A percentile compares a stretch with the other conserved stretches of the same genome.
phyloP scores from a whole-genome alignment of 2,329 filamentous ascomycete genomes.

The Diaporthe sp. region DNA sequence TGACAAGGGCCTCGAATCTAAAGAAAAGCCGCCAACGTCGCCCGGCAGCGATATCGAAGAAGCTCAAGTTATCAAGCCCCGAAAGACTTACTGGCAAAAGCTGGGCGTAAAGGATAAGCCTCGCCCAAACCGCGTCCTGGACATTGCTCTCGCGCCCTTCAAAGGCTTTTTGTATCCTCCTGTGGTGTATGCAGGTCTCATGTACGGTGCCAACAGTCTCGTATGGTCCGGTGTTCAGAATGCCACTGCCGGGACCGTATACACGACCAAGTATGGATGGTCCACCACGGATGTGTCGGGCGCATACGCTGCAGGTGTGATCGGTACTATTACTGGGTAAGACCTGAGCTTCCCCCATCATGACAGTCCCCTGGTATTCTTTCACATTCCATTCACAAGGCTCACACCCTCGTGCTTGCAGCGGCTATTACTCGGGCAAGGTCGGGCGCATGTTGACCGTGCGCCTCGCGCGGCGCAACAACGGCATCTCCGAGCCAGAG shows the following conservation, averaged over 20 bases:
- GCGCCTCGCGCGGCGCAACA: slow-evolving; percentile 44
- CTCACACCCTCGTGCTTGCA: slow-evolving; percentile 41
- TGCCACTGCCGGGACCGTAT: slow-evolving; percentile 50
- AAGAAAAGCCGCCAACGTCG: neutral
- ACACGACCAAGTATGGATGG: slow-evolving; percentile 50
- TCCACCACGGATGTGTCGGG: slow-evolving; percentile 48
- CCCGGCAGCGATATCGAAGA: slow-evolving; percentile 25
- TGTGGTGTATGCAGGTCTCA: slow-evolving; percentile 51
- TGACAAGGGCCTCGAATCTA: slow-evolving; percentile 1
- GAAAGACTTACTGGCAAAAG: slow-evolving; percentile 56
- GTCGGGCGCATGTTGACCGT: slow-evolving; percentile 44
- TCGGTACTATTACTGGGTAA: slow-evolving; percentile 40
- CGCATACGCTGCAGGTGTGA: slow-evolving; percentile 48
- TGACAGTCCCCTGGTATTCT: neutral
- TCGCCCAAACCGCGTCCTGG: slow-evolving; percentile 54
- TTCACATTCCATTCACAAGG: slow-evolving; percentile 35
- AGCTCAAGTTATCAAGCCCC: slow-evolving; percentile 44
- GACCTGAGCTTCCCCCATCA: neutral
- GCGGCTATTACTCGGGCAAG: slow-evolving; percentile 47
- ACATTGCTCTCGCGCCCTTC: slow-evolving; percentile 52
- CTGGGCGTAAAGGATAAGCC: slow-evolving; percentile 51
- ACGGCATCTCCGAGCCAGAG: slow-evolving; percentile 46
- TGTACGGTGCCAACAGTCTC: slow-evolving; percentile 52
- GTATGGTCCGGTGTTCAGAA: slow-evolving; percentile 52
- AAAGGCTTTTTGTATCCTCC: slow-evolving; percentile 50